Conservation (phyloP, 2,329 filamentous ascomycete genomes). For the Colletotrichum coccodes region DNA sequence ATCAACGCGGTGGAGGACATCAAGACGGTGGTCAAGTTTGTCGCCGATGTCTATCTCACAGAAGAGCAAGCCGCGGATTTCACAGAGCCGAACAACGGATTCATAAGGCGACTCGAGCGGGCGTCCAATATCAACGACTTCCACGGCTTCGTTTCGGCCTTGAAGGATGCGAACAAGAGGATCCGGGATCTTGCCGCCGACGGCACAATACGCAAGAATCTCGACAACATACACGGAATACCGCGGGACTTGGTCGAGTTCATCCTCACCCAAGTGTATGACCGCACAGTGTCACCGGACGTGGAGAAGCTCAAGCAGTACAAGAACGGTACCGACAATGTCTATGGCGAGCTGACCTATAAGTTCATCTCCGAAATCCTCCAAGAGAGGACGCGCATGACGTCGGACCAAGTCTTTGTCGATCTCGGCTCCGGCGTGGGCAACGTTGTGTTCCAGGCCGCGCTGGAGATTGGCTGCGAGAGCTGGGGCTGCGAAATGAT, state of each 20-base stretch:
- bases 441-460: constrained; percentile 94
- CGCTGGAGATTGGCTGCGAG: constrained; percentile 91
- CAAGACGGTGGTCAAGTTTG: constrained; percentile 73
- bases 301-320: constrained; percentile 88
- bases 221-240: constrained; percentile 75
- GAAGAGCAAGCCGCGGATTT: constrained; percentile 74
- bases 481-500: constrained; percentile 98
- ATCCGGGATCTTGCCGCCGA: constrained; percentile 73
- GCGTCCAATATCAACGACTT: constrained; percentile 74
- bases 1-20: constrained; percentile 83
- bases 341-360: constrained; percentile 92
- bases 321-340: constrained; percentile 89
- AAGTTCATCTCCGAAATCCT: constrained; percentile 88
- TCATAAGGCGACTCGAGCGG: constrained; percentile 80
- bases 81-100: constrained; percentile 76
- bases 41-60: constrained; percentile 82
- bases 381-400: constrained; percentile 78
- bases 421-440: constrained; percentile 96
- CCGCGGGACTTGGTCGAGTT: constrained; percentile 79
- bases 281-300: constrained; percentile 89
- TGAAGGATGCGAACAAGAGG: constrained; percentile 81
- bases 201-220: constrained; percentile 77
- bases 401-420: constrained; percentile 87
- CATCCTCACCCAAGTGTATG: constrained; percentile 88
- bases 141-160: constrained; percentile 75